Evolutionary conservation across 2,329 filamentous ascomycete species (phyloP).

Genomic region (Pseudogymnoascus sp.): DNA sequence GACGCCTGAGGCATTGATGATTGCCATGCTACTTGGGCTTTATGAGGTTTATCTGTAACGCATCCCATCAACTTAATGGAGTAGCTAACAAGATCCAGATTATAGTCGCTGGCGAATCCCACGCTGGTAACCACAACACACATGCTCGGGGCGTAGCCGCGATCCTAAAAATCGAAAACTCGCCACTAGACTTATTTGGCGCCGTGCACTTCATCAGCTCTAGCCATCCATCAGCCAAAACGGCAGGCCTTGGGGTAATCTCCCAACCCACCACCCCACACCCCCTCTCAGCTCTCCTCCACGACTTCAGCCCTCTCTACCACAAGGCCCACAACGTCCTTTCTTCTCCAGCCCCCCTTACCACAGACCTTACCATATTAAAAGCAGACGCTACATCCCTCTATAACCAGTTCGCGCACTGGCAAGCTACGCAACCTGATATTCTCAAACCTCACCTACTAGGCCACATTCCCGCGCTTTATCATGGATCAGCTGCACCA

Average conservation of each 20-base stretch:
- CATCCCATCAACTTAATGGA: background rate
- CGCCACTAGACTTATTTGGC: constrained; percentile 12
- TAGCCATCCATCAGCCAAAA: background rate
- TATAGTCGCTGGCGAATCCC: constrained; percentile 13
- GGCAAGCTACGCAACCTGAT: constrained; percentile 14
- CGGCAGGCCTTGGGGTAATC: background rate
- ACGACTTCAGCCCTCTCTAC: background rate
- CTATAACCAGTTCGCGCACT: constrained; percentile 12
- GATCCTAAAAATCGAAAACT: constrained; percentile 14
- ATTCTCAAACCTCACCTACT: constrained; percentile 16
- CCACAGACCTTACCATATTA: background rate
- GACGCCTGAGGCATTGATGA: constrained; percentile 14
- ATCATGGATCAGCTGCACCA: background rate
- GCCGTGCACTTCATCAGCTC: background rate
- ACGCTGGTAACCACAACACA: constrained; percentile 15
- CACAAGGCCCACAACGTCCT: background rate
- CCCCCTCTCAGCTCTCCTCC: background rate
- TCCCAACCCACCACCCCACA: background rate
- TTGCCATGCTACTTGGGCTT: constrained; percentile 22
- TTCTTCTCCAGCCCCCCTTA: background rate
- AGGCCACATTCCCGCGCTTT: constrained; percentile 4
- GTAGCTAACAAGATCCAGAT: constrained; percentile 13
- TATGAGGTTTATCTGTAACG: constrained; percentile 18
- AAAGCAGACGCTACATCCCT: constrained; percentile 10
- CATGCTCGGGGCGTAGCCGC: constrained; percentile 19